These are phyloP conservation scores for Cladosporium sp. DNA, from an alignment of 2,329 filamentous ascomycete species.

Conservation along the genomic window DNA sequence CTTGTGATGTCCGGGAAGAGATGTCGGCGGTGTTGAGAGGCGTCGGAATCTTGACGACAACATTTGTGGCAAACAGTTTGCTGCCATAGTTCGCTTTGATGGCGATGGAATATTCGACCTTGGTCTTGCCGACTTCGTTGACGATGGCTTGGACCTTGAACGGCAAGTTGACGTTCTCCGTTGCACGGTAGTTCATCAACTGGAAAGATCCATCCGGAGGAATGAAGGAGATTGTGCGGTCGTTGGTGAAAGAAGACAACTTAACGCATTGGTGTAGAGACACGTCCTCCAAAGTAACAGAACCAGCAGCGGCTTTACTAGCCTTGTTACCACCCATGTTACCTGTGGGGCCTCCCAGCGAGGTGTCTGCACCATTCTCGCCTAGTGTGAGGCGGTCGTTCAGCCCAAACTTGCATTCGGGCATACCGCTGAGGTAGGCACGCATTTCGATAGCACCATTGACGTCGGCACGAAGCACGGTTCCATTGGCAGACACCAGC, in stretches of 20 bases:
- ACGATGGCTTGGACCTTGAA: constrained; percentile 99
- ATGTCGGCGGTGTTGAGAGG: constrained; percentile 94
- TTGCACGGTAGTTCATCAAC: constrained; percentile 96
- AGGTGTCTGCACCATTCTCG: constrained; percentile 47
- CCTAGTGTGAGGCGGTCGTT: constrained; percentile 95
- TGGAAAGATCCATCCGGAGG: constrained; percentile 97
- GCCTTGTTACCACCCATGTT: constrained; percentile 78
- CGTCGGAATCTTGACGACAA: constrained; percentile 87
- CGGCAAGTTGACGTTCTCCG: constrained; percentile 95
- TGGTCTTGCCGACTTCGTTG: constrained; percentile 92
- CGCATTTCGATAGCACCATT: constrained; percentile 98
- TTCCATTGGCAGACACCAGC: constrained; percentile 96
- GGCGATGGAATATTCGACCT: constrained; percentile 97
- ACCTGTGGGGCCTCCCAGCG: constrained; percentile 58
- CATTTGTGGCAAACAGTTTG: constrained; percentile 96
- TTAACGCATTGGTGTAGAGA: constrained; percentile 99
- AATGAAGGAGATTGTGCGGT: constrained; percentile 94
- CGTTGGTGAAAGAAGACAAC: constrained; percentile 90
- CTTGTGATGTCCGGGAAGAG: constrained; percentile 85
- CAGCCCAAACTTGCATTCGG: constrained; percentile 97
- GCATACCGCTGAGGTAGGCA: constrained; percentile 90
- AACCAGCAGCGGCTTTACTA: constrained; percentile 90
- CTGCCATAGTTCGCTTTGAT: constrained; percentile 94
- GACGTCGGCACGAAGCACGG: constrained; percentile 89
- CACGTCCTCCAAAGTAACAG: constrained; percentile 93